Percentiles rank a stretch among this genome's conserved stretches.
Evolutionary conservation across 2,329 filamentous ascomycete genomes (phyloP).

Genomic region (Dothistroma septosporum): DNA sequence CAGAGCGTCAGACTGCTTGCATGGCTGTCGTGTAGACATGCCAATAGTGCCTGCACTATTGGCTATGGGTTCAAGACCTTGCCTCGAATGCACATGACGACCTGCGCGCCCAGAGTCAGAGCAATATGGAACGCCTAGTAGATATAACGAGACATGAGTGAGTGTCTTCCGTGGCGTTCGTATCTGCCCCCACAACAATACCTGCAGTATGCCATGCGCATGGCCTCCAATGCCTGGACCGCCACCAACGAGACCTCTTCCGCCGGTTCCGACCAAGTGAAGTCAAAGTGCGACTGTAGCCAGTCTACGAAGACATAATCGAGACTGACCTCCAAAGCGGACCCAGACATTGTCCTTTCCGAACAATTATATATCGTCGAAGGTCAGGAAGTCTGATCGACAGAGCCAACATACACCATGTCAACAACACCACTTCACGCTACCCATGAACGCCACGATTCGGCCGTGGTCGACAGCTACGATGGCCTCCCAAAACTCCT

Average conservation of each 20-base stretch:
- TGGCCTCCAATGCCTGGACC: constrained; percentile 18
- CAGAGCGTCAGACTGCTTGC: neutral
- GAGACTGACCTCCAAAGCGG: neutral
- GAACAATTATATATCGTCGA: neutral
- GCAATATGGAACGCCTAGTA: neutral
- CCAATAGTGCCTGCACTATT: neutral
- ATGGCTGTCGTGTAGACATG: neutral
- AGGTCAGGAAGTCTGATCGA: neutral
- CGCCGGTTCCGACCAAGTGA: constrained; percentile 13
- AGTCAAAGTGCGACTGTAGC: neutral
- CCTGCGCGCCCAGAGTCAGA: neutral
- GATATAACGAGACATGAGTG: neutral
- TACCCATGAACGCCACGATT: neutral
- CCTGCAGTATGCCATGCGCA: constrained; percentile 9
- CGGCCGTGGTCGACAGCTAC: neutral
- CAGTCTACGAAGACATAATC: neutral
- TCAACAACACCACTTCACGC: neutral
- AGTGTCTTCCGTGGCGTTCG: neutral
- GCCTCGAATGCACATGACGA: neutral
- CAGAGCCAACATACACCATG: neutral
- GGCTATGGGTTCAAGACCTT: neutral
- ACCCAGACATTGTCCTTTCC: neutral
- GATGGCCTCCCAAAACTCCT: neutral
- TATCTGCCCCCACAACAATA: neutral
- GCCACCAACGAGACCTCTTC: constrained; percentile 16